phyloP scores from a whole-genome alignment of 1,139 yeast genomes.

The Candida tropicalis region DNA sequence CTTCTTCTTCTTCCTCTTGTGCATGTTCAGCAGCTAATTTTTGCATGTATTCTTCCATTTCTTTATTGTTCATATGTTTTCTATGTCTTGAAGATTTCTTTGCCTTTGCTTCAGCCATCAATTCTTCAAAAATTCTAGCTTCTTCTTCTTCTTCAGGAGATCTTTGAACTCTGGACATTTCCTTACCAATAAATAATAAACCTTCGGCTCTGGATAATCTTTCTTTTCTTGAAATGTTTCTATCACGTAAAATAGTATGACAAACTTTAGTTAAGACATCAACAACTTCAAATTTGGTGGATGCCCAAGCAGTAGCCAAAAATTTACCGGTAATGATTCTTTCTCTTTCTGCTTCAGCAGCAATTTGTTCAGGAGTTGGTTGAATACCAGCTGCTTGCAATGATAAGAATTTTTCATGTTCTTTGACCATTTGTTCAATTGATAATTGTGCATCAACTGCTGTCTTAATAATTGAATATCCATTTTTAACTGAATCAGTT shows the following conservation, averaged over 20 bases:
- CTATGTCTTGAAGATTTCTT: conserved; percentile 42
- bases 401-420: conserved; percentile 46
- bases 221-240: conserved; percentile 50
- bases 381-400: conserved; percentile 30
- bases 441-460: conserved; percentile 47
- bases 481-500: conserved; percentile 41
- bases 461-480: conserved; percentile 41
- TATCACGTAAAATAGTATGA: conserved; percentile 60
- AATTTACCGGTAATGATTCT: conserved; percentile 71
- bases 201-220: conserved; percentile 63
- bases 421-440: conserved; percentile 46
- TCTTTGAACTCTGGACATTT: conserved; percentile 58
- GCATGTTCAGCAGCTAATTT: conserved; percentile 22
- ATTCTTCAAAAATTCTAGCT: conserved; percentile 72
- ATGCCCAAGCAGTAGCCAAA: conserved; percentile 78
- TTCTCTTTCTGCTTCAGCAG: conserved; percentile 63
- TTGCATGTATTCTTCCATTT: conserved; percentile 26
- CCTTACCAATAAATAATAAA: conserved; percentile 56
- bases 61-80: conserved; percentile 19
- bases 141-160: conserved; percentile 74
- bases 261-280: conserved; percentile 69
- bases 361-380: conserved; percentile 45
- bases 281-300: conserved; percentile 73
- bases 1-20: conserved; percentile 9
- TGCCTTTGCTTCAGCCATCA: conserved; percentile 68